Conservation (phyloP, 2,329 filamentous ascomycete genomes). For the Penicillium sp. region DNA sequence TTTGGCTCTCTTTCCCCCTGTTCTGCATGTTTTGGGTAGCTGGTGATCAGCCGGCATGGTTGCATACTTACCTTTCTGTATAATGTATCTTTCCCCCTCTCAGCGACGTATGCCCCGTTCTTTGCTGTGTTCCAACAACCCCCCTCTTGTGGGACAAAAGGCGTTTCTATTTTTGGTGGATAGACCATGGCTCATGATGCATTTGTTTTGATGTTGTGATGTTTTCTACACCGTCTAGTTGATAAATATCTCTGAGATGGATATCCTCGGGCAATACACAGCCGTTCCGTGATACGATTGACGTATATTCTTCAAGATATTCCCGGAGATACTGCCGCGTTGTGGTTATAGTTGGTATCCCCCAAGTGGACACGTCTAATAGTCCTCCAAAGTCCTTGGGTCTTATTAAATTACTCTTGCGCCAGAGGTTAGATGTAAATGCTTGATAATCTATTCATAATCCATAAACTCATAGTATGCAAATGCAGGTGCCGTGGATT, state of each 20-base stretch:
- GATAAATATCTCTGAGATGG: slow-evolving; percentile 5
- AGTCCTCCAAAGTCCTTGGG: too few species aligned
- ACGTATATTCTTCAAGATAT: neutral
- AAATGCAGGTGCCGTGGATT: too few species aligned
- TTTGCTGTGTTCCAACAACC: neutral
- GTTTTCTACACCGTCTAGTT: slow-evolving; percentile 3
- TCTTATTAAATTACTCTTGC: too few species aligned
- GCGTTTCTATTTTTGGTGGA: slow-evolving; percentile 4
- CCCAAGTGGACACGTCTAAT: too few species aligned
- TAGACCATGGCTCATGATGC: slow-evolving; percentile 16
- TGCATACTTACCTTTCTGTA: slow-evolving; percentile 16
- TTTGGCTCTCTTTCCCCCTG: neutral
- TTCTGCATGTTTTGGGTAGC: slow-evolving; percentile 6
- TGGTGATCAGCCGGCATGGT: slow-evolving; percentile 10
- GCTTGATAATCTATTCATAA: too few species aligned
- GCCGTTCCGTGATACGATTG: neutral
- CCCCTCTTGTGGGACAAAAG: neutral
- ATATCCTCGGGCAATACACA: slow-evolving; percentile 1
- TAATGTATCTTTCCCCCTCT: slow-evolving; percentile 12
- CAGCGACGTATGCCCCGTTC: slow-evolving; percentile 2
- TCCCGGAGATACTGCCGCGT: too few species aligned
- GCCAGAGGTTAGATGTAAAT: too few species aligned
- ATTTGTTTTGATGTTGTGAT: slow-evolving; percentile 13
- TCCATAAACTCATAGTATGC: too few species aligned
- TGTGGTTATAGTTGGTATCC: too few species aligned